Conservation (phyloP, 225 moss, liverwort and hornwort genomes). For the Thuidium tamariscinum region DNA sequence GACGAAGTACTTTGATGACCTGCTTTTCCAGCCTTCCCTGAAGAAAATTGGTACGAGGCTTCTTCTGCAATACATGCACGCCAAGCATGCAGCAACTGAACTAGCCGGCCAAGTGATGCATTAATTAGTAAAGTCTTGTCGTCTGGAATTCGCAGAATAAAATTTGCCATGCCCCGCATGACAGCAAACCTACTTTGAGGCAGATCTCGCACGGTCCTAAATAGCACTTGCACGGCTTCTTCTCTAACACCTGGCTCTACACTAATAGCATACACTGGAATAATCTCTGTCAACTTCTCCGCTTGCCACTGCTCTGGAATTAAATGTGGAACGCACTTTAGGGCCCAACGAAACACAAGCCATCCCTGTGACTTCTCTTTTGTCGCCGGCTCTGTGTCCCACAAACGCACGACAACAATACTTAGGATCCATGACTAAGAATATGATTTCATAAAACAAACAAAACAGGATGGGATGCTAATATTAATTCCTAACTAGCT, state of each 20-base stretch:
- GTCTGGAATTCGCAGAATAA: conserved; percentile 83
- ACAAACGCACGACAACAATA: neutral
- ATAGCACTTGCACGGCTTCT: conserved; percentile 98
- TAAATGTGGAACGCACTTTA: conserved; percentile 96
- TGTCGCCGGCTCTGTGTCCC: conserved; percentile 64
- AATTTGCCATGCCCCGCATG: conserved; percentile 99
- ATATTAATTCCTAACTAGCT: neutral
- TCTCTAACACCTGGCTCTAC: conserved; percentile 96
- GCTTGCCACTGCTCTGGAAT: conserved; percentile 99
- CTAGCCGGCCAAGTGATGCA: conserved; percentile 87
- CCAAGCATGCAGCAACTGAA: conserved; percentile 93
- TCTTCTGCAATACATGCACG: conserved; percentile 88
- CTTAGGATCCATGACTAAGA: neutral
- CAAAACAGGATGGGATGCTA: neutral
- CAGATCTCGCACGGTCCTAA: conserved; percentile 90
- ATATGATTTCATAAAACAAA: neutral
- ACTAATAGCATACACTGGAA: conserved; percentile 93
- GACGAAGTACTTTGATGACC: conserved; percentile 34
- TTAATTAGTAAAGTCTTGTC: conserved; percentile 84
- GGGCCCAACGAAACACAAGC: conserved; percentile 97
- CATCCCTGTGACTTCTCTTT: conserved; percentile 99
- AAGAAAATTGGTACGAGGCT: conserved; percentile 32
- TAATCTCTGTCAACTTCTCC: conserved; percentile 91
- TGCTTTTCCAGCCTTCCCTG: conserved; percentile 24
- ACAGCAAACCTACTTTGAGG: conserved; percentile 92